phyloP scores from a whole-genome alignment of 306 rosid genomes.

The Begonia loranthoides region DNA sequence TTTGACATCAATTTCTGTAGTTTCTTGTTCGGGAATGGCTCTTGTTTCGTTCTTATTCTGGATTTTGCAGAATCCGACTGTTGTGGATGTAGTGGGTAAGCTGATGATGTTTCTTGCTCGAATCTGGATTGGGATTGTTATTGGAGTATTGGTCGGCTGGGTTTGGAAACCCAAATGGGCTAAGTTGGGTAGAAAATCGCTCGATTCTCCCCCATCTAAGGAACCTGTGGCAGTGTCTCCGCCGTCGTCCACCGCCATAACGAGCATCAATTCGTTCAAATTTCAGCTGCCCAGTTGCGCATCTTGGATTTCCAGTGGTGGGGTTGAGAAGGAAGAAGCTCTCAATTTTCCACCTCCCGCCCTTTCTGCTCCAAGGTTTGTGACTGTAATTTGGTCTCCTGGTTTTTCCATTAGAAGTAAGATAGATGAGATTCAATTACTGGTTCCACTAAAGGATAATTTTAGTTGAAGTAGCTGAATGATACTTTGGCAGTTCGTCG shows the following conservation, averaged over 20 bases:
- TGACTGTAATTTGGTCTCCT: slow-evolving; percentile 1
- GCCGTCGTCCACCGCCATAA: slow-evolving; percentile 8
- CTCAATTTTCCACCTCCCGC: slow-evolving; percentile 12
- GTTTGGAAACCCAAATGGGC: slow-evolving; percentile 90
- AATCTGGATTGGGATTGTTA: slow-evolving; percentile 61
- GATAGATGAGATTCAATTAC: background rate
- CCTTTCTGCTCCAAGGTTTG: slow-evolving; percentile 29
- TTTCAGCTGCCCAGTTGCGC: slow-evolving; percentile 25
- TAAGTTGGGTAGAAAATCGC: slow-evolving; percentile 25
- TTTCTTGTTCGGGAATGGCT: slow-evolving; percentile 19
- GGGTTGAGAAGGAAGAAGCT: slow-evolving; percentile 7
- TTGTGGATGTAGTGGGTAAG: slow-evolving; percentile 28
- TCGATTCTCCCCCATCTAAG: slow-evolving; percentile 18
- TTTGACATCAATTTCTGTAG: background rate
- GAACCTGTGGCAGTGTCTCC: background rate
- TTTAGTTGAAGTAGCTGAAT: background rate
- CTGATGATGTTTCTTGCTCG: slow-evolving; percentile 41
- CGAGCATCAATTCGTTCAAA: slow-evolving; percentile 30
- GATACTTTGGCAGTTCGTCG: slow-evolving; percentile 19
- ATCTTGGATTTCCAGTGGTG: slow-evolving; percentile 18
- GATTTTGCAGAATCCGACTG: slow-evolving; percentile 29
- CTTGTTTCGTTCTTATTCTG: slow-evolving; percentile 29
- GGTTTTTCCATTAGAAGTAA: background rate
- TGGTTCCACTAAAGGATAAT: too few relatives aligned
- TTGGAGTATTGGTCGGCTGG: slow-evolving; percentile 85